Evolutionary conservation across 352 stramenopile genomes (phyloP), one percentile per base, ranked within the genome.

Genomic region (Globisporangium nodosum): DNA sequence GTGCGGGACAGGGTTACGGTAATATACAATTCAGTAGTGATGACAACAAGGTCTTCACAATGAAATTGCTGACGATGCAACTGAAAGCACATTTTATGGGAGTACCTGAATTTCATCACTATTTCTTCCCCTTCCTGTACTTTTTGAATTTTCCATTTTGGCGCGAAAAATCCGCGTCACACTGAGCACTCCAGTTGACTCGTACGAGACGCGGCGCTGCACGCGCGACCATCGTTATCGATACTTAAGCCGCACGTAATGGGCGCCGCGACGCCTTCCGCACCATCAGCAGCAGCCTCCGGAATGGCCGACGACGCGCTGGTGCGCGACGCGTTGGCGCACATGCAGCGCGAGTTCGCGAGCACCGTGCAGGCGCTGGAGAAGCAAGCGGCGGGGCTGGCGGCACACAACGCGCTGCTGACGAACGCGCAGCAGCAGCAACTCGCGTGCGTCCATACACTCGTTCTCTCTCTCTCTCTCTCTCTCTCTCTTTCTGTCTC

Each of bases 321-420:
- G 54, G 85, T 87, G 66, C 74, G 77, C 30, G 69, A 77, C 12
- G 49, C 86, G 48, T 30, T 87, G 60, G 52, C 64, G 56, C 73
- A 83, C 65, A 76, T 91, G 64, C 78, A 87, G 73, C 65, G 54
- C 65, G 81, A 89, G 61, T 89, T 86, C 46, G 30, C 62, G 50
- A 73, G 73, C 45, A 73, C 80, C 0, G 71, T 85, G 8, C 31
- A 58, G 21, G 77, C 81, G 33, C 56, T 89, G 27, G 81, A 91
- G 68, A 78, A 81, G 61, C 78, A 85, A 51, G 60, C 83, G 24
- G 49, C 60, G 52, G 55, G 66, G 1, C 67, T 91, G 18, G 65
- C 69, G 40, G 55, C 62, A 33, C 81, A 87, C 66, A 87, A 91
- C 55, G 65, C 70, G 46, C 62, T 84, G 49, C 69, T 88, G 3